A percentile compares a stretch with the other conserved stretches of the same genome.
Evolutionary conservation across 2,329 filamentous ascomycete species (phyloP).

Genomic region (Xylaria sp.): DNA sequence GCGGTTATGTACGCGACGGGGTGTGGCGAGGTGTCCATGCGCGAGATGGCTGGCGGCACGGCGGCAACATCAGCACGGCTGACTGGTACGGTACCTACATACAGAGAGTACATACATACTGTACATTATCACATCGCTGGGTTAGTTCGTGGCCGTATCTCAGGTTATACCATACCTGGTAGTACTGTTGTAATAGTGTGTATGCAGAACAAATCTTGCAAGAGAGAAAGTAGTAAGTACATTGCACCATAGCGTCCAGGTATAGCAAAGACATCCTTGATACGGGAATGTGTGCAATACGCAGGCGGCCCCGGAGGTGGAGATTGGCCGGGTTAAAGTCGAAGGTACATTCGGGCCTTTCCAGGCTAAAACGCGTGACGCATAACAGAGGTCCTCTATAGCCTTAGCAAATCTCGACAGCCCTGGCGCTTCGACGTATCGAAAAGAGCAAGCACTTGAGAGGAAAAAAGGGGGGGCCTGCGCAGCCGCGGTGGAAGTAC

Average conservation of each 20-base stretch:
- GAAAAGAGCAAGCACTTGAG: not conserved
- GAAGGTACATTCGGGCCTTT: slow-evolving; percentile 43
- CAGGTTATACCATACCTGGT: too few relatives aligned
- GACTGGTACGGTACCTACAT: not conserved
- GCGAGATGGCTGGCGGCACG: not conserved
- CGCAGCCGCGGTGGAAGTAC: too few relatives aligned
- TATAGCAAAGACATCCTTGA: too few relatives aligned
- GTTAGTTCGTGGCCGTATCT: not conserved
- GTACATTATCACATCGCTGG: too few relatives aligned
- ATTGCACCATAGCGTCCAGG: not conserved
- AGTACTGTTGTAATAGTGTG: too few relatives aligned
- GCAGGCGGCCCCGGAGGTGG: slow-evolving; percentile 34
- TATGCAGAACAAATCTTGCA: not conserved
- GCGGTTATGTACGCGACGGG: not conserved
- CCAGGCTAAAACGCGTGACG: slow-evolving; percentile 45
- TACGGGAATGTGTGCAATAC: slow-evolving; percentile 8
- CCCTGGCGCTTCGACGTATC: slow-evolving; percentile 24
- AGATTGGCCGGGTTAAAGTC: slow-evolving; percentile 44
- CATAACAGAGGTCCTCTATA: slow-evolving; percentile 32
- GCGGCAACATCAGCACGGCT: not conserved
- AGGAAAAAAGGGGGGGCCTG: not conserved
- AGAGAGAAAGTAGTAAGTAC: not conserved
- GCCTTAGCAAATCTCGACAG: slow-evolving; percentile 32
- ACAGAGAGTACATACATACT: too few relatives aligned
- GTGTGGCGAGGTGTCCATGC: not conserved